Evolutionary conservation across 257 asterid species (phyloP), one percentile per base, ranked within the genome.

Genomic region (Datura wrightii): DNA sequence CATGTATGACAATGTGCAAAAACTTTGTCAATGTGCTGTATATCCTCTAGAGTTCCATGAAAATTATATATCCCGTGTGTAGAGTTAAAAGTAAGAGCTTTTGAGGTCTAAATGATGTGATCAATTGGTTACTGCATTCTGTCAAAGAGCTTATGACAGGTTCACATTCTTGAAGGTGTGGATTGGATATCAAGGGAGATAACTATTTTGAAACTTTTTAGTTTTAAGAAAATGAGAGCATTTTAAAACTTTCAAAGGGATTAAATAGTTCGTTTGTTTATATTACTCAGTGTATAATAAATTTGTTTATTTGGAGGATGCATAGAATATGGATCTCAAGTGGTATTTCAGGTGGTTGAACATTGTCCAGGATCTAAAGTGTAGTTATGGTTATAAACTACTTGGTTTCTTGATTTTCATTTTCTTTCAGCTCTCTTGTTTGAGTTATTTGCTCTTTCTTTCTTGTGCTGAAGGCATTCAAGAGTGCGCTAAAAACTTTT

Each of bases 401-500:
- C 62, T 52, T 76, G 18, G 62, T 76, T 76, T 76, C 24, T 50
- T 3, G 62, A 13, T 50, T 50, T 44, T 81, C 5, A 60, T 60
- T 44, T 42, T 60, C 46, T 7, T 81, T 81, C 83, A 36, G 50
- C 53, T 72, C 53, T 37, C 44, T 58, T 76, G 16, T 87, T 50
- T 76, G 82, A 87, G 82, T 60, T 44, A 56, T 85, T 72, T 62
- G 83, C 71, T 79, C 69, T 14, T n/a, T 58, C 58, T 69, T 48
- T 48, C 52, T 70, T 85, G 41, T 83, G 42, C 31, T 85, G 85
- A 85, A 93, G 98, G 97, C 93, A 59, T 89, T 92, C 79, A 92
- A 90, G 90, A 85, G 83, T 74, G 92, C 88, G 56, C 85, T 96
- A 87, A 88, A 87, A 88, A 67, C 74, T 50, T 96, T 92, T 59